Percentiles rank a stretch among this genome's conserved stretches.
Conservation (phyloP, 2,329 filamentous ascomycete species). For the Beauveria caledonica region DNA sequence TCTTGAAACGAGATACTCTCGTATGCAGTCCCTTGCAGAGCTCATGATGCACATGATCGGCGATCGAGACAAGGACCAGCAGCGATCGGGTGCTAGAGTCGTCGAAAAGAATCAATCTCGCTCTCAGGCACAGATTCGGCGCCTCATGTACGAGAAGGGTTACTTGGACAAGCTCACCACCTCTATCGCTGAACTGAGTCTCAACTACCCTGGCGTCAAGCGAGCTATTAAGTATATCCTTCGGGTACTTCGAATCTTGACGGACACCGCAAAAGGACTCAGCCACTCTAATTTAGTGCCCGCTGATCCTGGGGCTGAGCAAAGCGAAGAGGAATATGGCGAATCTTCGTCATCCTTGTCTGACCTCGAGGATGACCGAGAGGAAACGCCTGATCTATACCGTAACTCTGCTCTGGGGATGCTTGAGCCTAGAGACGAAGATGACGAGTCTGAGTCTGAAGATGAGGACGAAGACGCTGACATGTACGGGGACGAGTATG, state of each 20-base stretch:
- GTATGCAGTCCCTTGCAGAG: slow-evolving; percentile 79
- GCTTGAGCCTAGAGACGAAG: slow-evolving; percentile 75
- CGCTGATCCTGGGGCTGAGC: slow-evolving; percentile 53
- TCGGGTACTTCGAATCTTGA: slow-evolving; percentile 78
- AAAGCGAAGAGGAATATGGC: slow-evolving; percentile 77
- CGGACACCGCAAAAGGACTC: slow-evolving; percentile 75
- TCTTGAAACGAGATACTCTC: slow-evolving; percentile 77
- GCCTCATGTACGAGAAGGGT: slow-evolving; percentile 98
- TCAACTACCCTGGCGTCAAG: slow-evolving; percentile 90
- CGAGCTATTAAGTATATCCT: slow-evolving; percentile 94
- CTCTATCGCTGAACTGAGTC: slow-evolving; percentile 89
- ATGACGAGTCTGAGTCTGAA: slow-evolving; percentile 72
- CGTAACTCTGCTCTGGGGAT: slow-evolving; percentile 93
- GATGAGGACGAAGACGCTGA: slow-evolving; percentile 65
- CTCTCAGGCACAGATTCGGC: slow-evolving; percentile 77
- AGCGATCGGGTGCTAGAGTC: slow-evolving; percentile 31
- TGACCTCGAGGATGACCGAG: slow-evolving; percentile 75
- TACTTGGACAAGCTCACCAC: slow-evolving; percentile 82
- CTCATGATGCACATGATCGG: slow-evolving; percentile 89
- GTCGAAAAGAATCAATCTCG: slow-evolving; percentile 33
- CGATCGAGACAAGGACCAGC: slow-evolving; percentile 59
- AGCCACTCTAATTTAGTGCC: slow-evolving; percentile 75
- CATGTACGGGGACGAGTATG: slow-evolving; percentile 88
- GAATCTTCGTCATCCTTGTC: slow-evolving; percentile 76
- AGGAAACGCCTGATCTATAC: slow-evolving; percentile 95